phyloP scores from a whole-genome alignment of 345 rosid genomes.

The Linum tenue region DNA sequence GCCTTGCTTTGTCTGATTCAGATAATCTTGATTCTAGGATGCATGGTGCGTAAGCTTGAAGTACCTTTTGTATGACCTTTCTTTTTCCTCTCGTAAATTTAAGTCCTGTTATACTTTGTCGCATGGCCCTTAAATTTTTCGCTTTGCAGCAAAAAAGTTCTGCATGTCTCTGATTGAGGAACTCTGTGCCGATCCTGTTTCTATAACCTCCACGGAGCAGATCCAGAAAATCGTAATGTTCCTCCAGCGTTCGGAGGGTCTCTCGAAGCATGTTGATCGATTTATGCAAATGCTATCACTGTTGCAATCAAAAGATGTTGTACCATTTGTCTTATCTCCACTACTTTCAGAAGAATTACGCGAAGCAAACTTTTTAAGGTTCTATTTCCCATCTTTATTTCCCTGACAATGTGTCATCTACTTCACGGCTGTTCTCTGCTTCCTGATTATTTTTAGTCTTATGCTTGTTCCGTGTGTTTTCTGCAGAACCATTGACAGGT shows the following conservation, averaged over 20 bases:
- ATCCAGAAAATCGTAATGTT: constrained; percentile 63
- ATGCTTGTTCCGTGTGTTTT: not conserved
- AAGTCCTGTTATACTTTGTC: not conserved
- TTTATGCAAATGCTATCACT: constrained; percentile 60
- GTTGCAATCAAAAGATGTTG: constrained; percentile 39
- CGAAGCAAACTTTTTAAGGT: constrained; percentile 57
- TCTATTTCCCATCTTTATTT: constrained; percentile 3
- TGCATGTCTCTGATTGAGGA: constrained; percentile 60
- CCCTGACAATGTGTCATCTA: not conserved
- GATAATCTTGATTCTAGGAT: constrained; percentile 39
- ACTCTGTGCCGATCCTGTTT: constrained; percentile 38
- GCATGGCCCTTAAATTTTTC: not conserved
- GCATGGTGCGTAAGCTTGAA: constrained; percentile 34
- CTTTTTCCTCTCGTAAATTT: not conserved
- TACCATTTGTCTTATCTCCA: constrained; percentile 49
- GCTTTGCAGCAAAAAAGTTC: constrained; percentile 54
- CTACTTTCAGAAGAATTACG: constrained; percentile 50
- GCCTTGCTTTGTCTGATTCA: constrained; percentile 62
- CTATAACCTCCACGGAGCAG: constrained; percentile 49
- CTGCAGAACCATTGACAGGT: constrained; percentile 40
- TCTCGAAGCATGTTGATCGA: constrained; percentile 61
- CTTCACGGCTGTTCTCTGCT: not conserved
- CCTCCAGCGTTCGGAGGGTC: constrained; percentile 61
- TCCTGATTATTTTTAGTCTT: not conserved
- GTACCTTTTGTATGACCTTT: not conserved